phyloP scores from a whole-genome alignment of 805 yeast species.

The Metschnikowia kofuensis region DNA sequence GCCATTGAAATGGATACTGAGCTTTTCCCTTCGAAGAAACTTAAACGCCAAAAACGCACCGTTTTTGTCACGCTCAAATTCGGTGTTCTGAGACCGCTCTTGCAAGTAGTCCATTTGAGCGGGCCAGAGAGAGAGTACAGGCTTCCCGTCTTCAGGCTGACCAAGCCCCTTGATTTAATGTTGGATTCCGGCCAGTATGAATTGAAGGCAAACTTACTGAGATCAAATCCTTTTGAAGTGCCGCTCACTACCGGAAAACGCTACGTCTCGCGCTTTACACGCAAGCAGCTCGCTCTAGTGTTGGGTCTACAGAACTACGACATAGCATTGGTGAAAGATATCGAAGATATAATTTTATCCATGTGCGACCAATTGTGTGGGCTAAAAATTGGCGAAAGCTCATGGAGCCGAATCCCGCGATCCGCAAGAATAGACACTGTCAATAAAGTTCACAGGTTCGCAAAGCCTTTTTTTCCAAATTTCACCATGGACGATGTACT shows the following conservation, averaged over 20 bases:
- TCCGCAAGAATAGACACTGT: conserved; percentile 52
- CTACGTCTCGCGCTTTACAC: conserved; percentile 14
- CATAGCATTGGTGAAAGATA: conserved; percentile 50
- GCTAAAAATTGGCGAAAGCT: conserved; percentile 70
- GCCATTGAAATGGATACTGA: neutral
- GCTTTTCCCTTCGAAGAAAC: neutral
- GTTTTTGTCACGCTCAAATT: conserved; percentile 8
- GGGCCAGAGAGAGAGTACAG: conserved; percentile 13
- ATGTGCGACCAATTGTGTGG: conserved; percentile 57
- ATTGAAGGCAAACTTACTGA: neutral
- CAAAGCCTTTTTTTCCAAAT: conserved; percentile 45
- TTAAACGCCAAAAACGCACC: neutral
- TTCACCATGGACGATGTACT: conserved; percentile 58
- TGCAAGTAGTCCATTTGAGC: conserved; percentile 8
- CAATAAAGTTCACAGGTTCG: conserved; percentile 45
- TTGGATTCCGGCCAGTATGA: conserved; percentile 4
- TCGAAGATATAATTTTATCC: conserved; percentile 52
- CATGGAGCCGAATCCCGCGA: conserved; percentile 82
- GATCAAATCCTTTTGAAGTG: neutral
- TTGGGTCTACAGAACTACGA: conserved; percentile 25
- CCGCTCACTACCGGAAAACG: conserved; percentile 1
- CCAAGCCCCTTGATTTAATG: conserved; percentile 6
- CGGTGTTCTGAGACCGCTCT: neutral
- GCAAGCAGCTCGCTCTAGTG: conserved; percentile 11
- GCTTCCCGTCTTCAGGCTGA: conserved; percentile 10